These are phyloP conservation scores for Moesziomyces sp. DNA, from an alignment of 1,284 basidiomycete genomes.

Conservation along the genomic window DNA sequence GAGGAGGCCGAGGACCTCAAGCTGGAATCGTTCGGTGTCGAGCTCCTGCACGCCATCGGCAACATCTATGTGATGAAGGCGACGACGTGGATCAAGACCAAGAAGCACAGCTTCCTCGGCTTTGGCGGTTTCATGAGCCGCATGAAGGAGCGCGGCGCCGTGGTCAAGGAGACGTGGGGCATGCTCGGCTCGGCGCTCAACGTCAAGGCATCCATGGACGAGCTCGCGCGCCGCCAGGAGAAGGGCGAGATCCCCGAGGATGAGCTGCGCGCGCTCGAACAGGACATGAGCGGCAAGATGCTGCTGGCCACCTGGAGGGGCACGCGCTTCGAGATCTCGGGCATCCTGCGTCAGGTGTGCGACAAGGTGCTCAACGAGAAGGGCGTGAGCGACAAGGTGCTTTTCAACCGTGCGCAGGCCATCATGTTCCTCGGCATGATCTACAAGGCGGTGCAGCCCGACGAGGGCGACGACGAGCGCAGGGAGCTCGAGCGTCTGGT, in stretches of 20 bases:
- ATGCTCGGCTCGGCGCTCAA: slow-evolving; percentile 73
- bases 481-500: slow-evolving; percentile 68
- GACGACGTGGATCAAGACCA: slow-evolving; percentile 84
- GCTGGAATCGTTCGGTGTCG: slow-evolving; percentile 96
- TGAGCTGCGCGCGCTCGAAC: slow-evolving; percentile 79
- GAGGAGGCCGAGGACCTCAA: slow-evolving; percentile 95
- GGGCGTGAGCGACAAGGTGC: slow-evolving; percentile 61
- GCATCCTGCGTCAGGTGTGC: slow-evolving; percentile 62
- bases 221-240: slow-evolving; percentile 89
- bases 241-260: slow-evolving; percentile 87
- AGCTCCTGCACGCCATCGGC: slow-evolving; percentile 73
- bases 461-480: slow-evolving; percentile 65
- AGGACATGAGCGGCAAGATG: slow-evolving; percentile 90
- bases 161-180: slow-evolving; percentile 72
- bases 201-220: slow-evolving; percentile 74
- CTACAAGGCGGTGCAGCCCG: slow-evolving; percentile 64
- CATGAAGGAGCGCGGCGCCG: slow-evolving; percentile 88
- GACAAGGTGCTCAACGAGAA: slow-evolving; percentile 67
- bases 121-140: slow-evolving; percentile 89
- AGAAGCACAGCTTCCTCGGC: slow-evolving; percentile 80
- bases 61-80: slow-evolving; percentile 93
- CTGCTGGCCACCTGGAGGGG: slow-evolving; percentile 61
- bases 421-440: slow-evolving; percentile 64
- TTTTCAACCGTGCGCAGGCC: slow-evolving; percentile 63
- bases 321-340: slow-evolving; percentile 61